Base-by-base conservation (phyloP, 2,329 filamentous ascomycete species). In the Aspergillus arachidicola region DNA sequence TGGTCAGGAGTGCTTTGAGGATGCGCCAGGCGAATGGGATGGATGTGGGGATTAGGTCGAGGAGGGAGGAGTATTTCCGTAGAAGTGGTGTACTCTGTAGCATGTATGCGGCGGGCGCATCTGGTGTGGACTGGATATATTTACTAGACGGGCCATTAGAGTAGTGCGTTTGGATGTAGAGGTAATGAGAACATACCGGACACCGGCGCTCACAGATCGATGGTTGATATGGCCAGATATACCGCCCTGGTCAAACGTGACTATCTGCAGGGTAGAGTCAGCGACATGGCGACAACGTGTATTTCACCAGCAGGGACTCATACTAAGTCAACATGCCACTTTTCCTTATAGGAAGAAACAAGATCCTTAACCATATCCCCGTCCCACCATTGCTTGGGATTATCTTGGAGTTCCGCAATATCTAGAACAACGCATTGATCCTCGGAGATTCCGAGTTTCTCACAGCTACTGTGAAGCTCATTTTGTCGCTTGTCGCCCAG, bases 191-290 rank as follows among this genome's bases (percentile, higher is more conserved):
- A 63, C 72, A 62, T 72, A 80, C 78, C 67, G 73, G 30, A 81
- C 72, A 2, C 77, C 79, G 14, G 72, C 72, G 66, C 76, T 79
- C 55, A 81, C 77, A n/a, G 78, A 77, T 28, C 76, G 64, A 60
- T 80, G 79, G 59, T 81, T 80, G 56, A 80, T 72, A 60, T 81
- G 78, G 6, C 77, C 76, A 1, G 77, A 79, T 6, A 80, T 73
- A 19, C 78, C 79, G 30, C 75, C 76, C 19, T 76, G 60, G 51
- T 81, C 79, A 62, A 81, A 80, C 0, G 78, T 81, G 57, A 80
- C 71, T 57, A 81, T 79, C 75, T 74, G 23, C n/a, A 23, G 7
- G 7, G 6, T 12, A 12, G 30, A 12, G 23, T 46, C 43, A 46
- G 43, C 10, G 4, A 46, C 0, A 34, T 1, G 19, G 19, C 7